phyloP scores from a whole-genome alignment of 73 alveolate species.

The Paramecium caudatum region DNA sequence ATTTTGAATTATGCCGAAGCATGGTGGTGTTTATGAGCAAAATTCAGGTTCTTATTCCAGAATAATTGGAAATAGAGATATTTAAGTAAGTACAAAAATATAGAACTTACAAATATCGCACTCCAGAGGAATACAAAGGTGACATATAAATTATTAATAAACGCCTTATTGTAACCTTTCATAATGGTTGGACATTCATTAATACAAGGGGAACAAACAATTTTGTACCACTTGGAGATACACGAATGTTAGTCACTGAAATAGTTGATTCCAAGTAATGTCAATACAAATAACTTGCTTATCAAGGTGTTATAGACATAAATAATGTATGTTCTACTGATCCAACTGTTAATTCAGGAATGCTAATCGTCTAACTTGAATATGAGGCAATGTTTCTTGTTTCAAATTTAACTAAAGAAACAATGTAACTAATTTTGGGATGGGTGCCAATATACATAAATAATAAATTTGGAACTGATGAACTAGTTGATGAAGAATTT shows the following conservation, averaged over 20 bases:
- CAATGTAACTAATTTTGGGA: constrained; percentile 4
- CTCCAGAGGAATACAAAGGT: constrained; percentile 31
- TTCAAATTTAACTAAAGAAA: not conserved
- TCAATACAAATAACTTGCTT: constrained; percentile 5
- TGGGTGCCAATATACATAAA: constrained; percentile 58
- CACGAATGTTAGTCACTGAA: constrained; percentile 51
- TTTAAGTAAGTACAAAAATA: constrained; percentile 41
- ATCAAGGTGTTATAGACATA: constrained; percentile 49
- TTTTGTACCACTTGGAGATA: constrained; percentile 57
- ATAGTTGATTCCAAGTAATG: not conserved
- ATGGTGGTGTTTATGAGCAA: constrained; percentile 12
- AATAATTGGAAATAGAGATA: constrained; percentile 37
- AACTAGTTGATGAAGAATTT: constrained; percentile 37
- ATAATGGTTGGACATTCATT: constrained; percentile 68
- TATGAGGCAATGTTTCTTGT: constrained; percentile 30
- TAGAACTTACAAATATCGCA: constrained; percentile 49
- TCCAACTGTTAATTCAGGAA: constrained; percentile 43
- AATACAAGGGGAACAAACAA: constrained; percentile 52
- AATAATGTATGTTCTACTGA: constrained; percentile 49
- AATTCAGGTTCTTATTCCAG: constrained; percentile 43
- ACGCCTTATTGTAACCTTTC: constrained; percentile 26
- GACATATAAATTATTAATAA: not conserved
- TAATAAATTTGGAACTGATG: constrained; percentile 62
- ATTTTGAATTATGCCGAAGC: constrained; percentile 35
- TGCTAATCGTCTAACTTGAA: constrained; percentile 48